Conservation (phyloP, 2,329 filamentous ascomycete species). For the Nectriaceae sp. region DNA sequence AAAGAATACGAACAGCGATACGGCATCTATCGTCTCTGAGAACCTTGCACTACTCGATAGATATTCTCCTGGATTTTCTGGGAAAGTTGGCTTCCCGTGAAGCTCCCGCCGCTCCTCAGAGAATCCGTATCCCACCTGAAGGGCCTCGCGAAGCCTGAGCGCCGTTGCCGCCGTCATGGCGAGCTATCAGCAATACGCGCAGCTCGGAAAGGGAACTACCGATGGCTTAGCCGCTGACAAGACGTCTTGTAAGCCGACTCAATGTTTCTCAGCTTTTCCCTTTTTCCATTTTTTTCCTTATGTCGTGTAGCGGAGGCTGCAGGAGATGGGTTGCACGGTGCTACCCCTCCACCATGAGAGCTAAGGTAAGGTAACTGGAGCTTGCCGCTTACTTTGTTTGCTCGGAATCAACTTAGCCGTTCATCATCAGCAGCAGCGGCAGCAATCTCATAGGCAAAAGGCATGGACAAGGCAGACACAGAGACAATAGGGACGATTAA, state of each 20-base stretch:
- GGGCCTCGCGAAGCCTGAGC: not conserved
- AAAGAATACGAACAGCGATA: not conserved
- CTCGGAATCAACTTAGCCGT: too few relatives aligned
- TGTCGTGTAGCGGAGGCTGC: not conserved
- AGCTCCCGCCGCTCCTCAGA: not conserved
- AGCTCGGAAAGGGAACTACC: slow-evolving; percentile 26
- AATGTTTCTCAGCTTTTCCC: slow-evolving; percentile 15
- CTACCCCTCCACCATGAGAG: not conserved
- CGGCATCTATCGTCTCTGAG: not conserved
- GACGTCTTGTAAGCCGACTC: slow-evolving; percentile 23
- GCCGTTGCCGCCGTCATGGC: slow-evolving; percentile 23
- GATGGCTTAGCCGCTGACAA: slow-evolving; percentile 22
- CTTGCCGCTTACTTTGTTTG: too few relatives aligned
- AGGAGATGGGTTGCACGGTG: not conserved
- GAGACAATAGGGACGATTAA: too few relatives aligned
- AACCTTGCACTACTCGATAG: not conserved
- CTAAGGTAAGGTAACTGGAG: not conserved
- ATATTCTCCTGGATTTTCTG: too few relatives aligned
- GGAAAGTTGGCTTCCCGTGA: too few relatives aligned
- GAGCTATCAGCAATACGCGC: slow-evolving; percentile 30
- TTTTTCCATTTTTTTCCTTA: slow-evolving; percentile 1
- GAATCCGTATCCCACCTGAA: not conserved
- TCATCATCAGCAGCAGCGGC: too few relatives aligned
- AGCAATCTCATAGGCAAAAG: too few relatives aligned
- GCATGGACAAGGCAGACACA: too few relatives aligned